These are phyloP conservation scores for Daldinia caldariorum DNA, from an alignment of 495 filamentous ascomycete species.

Conservation along the genomic window DNA sequence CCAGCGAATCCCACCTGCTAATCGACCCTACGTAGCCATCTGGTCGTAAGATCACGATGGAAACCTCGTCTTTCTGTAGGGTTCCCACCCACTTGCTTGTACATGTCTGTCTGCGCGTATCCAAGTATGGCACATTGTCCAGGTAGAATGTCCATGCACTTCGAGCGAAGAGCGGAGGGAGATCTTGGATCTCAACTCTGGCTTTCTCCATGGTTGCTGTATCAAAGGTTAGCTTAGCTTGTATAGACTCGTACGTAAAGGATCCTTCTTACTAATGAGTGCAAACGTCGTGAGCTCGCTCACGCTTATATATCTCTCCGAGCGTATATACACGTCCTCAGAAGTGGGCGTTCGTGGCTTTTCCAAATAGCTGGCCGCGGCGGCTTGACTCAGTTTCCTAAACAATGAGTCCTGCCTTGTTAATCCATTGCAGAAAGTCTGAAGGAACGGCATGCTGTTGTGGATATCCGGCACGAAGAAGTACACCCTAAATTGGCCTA, in stretches of 20 bases:
- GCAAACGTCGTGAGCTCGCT: constrained; percentile 69
- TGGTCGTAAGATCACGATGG: constrained; percentile 69
- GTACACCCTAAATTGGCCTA: constrained; percentile 75
- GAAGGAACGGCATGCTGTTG: constrained; percentile 62
- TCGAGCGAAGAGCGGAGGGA: constrained; percentile 64
- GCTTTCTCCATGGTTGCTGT: constrained; percentile 64
- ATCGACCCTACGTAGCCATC: constrained; percentile 75
- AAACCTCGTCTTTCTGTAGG: constrained; percentile 60
- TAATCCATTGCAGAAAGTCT: constrained; percentile 60
- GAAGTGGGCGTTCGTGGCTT: constrained; percentile 59
- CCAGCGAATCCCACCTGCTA: constrained; percentile 60
- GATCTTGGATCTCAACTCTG: constrained; percentile 68
- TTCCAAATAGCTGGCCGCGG: constrained; percentile 63
- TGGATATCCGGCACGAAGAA: constrained; percentile 68
- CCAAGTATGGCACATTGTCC: constrained; percentile 63
- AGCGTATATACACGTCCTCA: constrained; percentile 67
- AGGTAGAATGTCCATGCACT: constrained; percentile 77
- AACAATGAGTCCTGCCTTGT: constrained; percentile 56
- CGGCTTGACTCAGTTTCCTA: constrained; percentile 57
- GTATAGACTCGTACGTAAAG: background rate
- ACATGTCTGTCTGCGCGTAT: constrained; percentile 60
- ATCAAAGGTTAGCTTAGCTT: constrained; percentile 35
- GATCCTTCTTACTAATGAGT: constrained; percentile 55
- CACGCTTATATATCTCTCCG: constrained; percentile 68
- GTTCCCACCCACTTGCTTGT: constrained; percentile 72